These are phyloP conservation scores for Drechslera avenae DNA, from an alignment of 2,329 filamentous ascomycete species.

Conservation along the genomic window DNA sequence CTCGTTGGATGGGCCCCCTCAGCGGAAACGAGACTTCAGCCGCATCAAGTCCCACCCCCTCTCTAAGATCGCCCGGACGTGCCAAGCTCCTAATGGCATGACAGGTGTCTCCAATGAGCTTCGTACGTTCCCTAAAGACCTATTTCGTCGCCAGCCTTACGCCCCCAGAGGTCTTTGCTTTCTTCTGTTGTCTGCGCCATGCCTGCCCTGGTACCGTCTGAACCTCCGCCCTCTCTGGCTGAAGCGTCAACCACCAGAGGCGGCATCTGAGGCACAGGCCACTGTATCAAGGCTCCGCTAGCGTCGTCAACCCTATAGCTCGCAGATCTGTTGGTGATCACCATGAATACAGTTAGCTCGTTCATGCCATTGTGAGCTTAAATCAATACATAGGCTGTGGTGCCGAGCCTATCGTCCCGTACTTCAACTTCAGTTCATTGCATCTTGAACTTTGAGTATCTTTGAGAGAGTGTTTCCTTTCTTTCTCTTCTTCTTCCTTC, in stretches of 20 bases:
- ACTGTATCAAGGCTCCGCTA: slow-evolving; percentile 35
- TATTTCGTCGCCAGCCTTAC: slow-evolving; percentile 31
- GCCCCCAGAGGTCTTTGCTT: slow-evolving; percentile 31
- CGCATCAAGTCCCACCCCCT: slow-evolving; percentile 30
- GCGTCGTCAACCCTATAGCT: slow-evolving; percentile 26
- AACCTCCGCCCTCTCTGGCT: slow-evolving; percentile 38
- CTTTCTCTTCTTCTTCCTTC: slow-evolving; percentile 26
- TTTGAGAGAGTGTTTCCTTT: slow-evolving; percentile 41
- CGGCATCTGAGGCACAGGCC: slow-evolving; percentile 38
- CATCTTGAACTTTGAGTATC: slow-evolving; percentile 34
- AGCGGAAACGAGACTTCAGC: slow-evolving; percentile 37
- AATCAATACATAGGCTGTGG: slow-evolving; percentile 36
- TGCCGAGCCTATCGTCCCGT: slow-evolving; percentile 35
- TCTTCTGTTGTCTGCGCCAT: slow-evolving; percentile 21
- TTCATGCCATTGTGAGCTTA: slow-evolving; percentile 28
- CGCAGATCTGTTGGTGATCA: slow-evolving; percentile 36
- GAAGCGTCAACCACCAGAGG: slow-evolving; percentile 32
- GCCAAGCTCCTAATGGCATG: slow-evolving; percentile 26
- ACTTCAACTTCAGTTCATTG: slow-evolving; percentile 25
- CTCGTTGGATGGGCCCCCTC: slow-evolving; percentile 26
- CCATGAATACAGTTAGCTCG: slow-evolving; percentile 34
- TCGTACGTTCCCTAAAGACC: slow-evolving; percentile 19
- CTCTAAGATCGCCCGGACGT: slow-evolving; percentile 12
- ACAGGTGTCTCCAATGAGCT: slow-evolving; percentile 30
- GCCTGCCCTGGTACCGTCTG: slow-evolving; percentile 39